phyloP scores from a whole-genome alignment of 2,329 filamentous ascomycete genomes.

The Gaeumannomyces sp. region DNA sequence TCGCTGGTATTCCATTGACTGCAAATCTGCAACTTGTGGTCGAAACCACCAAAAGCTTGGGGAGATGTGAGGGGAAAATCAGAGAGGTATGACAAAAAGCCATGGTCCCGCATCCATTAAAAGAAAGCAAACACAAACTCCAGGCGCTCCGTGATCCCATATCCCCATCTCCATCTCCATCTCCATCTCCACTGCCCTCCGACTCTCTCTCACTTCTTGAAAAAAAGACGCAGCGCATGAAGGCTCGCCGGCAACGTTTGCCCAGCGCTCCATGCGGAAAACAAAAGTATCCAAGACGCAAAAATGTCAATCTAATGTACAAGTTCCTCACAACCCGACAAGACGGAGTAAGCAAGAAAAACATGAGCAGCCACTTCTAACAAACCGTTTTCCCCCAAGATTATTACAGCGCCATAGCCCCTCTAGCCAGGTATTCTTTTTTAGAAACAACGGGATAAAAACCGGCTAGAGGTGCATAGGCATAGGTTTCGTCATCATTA shows the following conservation, averaged over 20 bases:
- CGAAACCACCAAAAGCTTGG: too few species aligned
- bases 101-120: neutral
- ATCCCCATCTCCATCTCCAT: neutral
- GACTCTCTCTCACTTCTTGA: neutral
- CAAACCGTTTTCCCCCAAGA: neutral
- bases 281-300: neutral
- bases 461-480: neutral
- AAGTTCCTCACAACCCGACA: neutral
- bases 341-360: neutral
- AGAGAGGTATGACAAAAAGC: neutral
- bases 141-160: neutral
- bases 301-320: neutral
- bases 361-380: neutral
- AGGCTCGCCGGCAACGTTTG: neutral
- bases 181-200: too few species aligned
- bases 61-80: neutral
- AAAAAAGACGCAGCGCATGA: neutral
- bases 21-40: too few species aligned
- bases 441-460: neutral
- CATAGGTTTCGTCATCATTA: neutral
- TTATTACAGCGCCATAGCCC: neutral
- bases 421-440: neutral
- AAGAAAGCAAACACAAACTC: neutral
- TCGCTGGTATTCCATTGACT: too few species aligned
- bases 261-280: neutral